A percentile compares a stretch with the other conserved stretches of the same genome.
phyloP scores from a whole-genome alignment of 768 basidiomycete genomes.

The Termitomyces sp. region DNA sequence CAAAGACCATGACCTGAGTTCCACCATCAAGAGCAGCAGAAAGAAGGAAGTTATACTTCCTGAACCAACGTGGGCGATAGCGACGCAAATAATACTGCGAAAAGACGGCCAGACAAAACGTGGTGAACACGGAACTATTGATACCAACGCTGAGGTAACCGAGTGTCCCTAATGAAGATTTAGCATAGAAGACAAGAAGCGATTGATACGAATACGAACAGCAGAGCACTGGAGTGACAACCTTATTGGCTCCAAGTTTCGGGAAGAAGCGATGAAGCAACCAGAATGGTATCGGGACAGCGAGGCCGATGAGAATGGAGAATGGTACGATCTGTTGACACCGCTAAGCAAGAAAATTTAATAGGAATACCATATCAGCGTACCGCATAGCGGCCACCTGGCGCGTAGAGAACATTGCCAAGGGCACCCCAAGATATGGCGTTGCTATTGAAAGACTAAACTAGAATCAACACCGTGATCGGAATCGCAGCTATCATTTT shows the following conservation, averaged over 20 bases:
- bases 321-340: slow-evolving; percentile 32
- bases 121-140: slow-evolving; percentile 45
- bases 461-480: neutral
- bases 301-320: slow-evolving; percentile 37
- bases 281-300: slow-evolving; percentile 48
- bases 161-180: slow-evolving; percentile 13
- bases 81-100: slow-evolving; percentile 38
- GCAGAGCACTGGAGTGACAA: slow-evolving; percentile 31
- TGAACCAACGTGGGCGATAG: slow-evolving; percentile 40
- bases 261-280: slow-evolving; percentile 41
- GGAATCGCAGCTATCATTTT: neutral
- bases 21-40: slow-evolving; percentile 50
- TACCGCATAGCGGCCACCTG: slow-evolving; percentile 38
- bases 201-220: slow-evolving; percentile 18
- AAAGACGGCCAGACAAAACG: slow-evolving; percentile 38
- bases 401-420: slow-evolving; percentile 38
- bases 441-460: slow-evolving; percentile 41
- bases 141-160: slow-evolving; percentile 50
- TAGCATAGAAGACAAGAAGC: neutral
- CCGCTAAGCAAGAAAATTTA: neutral
- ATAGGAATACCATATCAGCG: neutral
- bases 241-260: slow-evolving; percentile 36
- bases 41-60: slow-evolving; percentile 47
- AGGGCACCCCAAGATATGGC: slow-evolving; percentile 55
- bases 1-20: slow-evolving; percentile 40